These are phyloP conservation scores for Solanum virginianum DNA, from an alignment of 257 asterid species.

Conservation along the genomic window DNA sequence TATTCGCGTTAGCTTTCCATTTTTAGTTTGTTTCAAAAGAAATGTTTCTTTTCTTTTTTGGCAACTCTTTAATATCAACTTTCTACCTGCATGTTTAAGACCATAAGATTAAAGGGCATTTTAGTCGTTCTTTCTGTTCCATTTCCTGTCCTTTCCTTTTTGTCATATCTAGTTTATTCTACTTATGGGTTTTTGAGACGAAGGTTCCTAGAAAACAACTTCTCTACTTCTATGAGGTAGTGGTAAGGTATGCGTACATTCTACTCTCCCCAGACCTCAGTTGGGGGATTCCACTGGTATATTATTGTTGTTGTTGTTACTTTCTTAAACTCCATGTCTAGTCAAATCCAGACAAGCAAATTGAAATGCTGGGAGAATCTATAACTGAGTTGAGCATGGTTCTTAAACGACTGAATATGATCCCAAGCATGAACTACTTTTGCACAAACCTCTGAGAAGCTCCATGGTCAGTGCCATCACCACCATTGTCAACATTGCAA, in stretches of 20 bases:
- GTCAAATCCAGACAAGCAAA: background rate
- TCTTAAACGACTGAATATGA: background rate
- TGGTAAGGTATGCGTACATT: no score
- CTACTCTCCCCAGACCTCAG: no score
- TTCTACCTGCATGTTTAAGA: background rate
- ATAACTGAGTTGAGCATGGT: background rate
- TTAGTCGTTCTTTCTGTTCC: no score
- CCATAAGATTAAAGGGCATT: background rate
- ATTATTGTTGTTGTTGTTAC: background rate
- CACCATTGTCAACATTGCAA: conserved; percentile 40
- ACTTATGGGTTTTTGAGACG: no score
- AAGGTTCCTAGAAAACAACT: no score
- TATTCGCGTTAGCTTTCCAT: background rate
- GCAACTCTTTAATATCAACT: background rate
- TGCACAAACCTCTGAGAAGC: conserved; percentile 63
- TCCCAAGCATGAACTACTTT: background rate
- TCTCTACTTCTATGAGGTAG: no score
- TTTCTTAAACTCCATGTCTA: background rate
- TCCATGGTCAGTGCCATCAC: conserved; percentile 43
- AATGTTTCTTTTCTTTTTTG: background rate
- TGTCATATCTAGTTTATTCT: no score
- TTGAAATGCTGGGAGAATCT: background rate
- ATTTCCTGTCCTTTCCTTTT: no score
- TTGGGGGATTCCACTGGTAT: no score
- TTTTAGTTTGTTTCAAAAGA: background rate